Conservation (phyloP, 805 yeast species). For the Maudiozyma bulderi region DNA sequence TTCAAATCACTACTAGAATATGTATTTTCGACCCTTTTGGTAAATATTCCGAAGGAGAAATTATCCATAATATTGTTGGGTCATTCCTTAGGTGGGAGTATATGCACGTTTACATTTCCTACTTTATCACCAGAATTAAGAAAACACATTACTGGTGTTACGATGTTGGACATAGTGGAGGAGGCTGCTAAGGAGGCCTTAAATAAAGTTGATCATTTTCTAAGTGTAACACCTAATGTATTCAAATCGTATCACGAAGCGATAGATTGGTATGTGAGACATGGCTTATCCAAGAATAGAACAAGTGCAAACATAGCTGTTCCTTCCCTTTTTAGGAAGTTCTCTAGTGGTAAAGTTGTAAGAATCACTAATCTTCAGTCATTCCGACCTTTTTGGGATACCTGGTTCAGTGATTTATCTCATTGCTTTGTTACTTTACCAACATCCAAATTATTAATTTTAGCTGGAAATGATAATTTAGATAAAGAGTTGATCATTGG, state of each 20-base stretch:
- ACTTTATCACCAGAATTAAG: conserved; percentile 13
- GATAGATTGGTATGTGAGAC: conserved; percentile 70
- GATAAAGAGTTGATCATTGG: conserved; percentile 85
- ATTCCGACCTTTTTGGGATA: conserved; percentile 64
- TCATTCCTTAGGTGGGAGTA: conserved; percentile 89
- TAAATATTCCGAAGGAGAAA: conserved; percentile 4
- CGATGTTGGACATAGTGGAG: conserved; percentile 86
- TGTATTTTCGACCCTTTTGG: conserved; percentile 24
- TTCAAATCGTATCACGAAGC: conserved; percentile 52
- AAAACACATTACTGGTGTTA: conserved; percentile 49
- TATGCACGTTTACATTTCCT: conserved; percentile 47
- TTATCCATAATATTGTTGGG: conserved; percentile 56
- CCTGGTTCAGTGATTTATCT: conserved; percentile 76
- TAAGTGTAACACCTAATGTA: conserved; percentile 50
- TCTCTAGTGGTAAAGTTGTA: conserved; percentile 19
- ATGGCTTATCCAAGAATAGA: conserved; percentile 43
- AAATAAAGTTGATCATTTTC: conserved; percentile 53
- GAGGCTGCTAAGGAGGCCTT: conserved; percentile 77
- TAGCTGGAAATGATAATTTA: conserved; percentile 83
- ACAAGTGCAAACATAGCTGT: conserved; percentile 69
- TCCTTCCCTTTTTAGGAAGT: conserved; percentile 47
- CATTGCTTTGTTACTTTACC: conserved; percentile 37
- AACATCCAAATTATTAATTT: conserved; percentile 58
- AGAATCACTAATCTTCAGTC: conserved; percentile 60
- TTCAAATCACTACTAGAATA: conserved; percentile 38